A percentile compares a stretch with the other conserved stretches of the same genome.
Evolutionary conservation across 208 protist genomes (phyloP).

Genomic region (Leishmania tropica): DNA sequence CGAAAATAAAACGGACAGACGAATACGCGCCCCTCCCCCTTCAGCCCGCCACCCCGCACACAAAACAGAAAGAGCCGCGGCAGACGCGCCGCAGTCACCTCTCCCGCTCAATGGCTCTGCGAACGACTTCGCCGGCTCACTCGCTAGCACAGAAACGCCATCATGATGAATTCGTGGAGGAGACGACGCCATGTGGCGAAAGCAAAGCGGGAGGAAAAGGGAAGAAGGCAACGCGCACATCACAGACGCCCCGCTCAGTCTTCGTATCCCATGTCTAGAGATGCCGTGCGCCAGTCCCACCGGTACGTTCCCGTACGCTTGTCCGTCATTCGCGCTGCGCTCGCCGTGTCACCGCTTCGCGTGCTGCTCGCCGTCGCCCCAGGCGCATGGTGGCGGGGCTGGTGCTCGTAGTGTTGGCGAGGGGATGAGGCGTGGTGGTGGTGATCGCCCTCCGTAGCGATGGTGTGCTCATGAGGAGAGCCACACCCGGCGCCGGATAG

Average conservation of each 20-base stretch:
- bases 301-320: slow-evolving; percentile 36
- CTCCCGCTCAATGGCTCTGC: background rate
- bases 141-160: background rate
- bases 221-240: background rate
- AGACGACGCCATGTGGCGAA: background rate
- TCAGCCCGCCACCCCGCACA: background rate
- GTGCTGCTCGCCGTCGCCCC: slow-evolving; percentile 32
- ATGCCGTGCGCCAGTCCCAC: slow-evolving; percentile 51
- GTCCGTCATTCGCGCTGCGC: slow-evolving; percentile 18
- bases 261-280: slow-evolving; percentile 36
- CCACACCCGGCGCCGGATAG: background rate
- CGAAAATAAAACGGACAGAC: slow-evolving; percentile 10
- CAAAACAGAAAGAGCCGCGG: background rate
- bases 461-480: slow-evolving; percentile 1
- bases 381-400: background rate
- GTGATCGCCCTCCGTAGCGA: background rate
- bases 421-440: background rate
- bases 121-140: background rate
- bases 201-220: background rate
- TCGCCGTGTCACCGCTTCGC: slow-evolving; percentile 34
- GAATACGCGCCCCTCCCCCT: background rate
- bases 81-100: too few species aligned
- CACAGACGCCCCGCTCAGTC: slow-evolving; percentile 13
- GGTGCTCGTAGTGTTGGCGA: background rate
- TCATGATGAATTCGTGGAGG: background rate